These are phyloP conservation scores for Botrytis sinoallii DNA, from an alignment of 2,329 filamentous ascomycete genomes.

Conservation along the genomic window DNA sequence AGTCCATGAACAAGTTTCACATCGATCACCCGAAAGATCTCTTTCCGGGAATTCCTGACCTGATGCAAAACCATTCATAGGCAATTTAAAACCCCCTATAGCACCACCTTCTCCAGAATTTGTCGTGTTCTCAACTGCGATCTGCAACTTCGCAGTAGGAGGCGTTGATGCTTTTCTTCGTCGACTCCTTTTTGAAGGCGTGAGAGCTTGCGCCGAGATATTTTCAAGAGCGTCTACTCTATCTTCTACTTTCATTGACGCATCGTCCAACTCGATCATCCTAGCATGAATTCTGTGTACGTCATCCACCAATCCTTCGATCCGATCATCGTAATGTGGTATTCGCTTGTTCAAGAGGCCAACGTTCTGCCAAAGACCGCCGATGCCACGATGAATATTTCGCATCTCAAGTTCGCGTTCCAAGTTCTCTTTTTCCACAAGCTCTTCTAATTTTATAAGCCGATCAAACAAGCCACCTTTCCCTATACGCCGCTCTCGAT, in stretches of 20 bases:
- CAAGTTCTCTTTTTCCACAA: conserved; percentile 50
- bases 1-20: conserved; percentile 49
- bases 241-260: conserved; percentile 38
- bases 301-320: conserved; percentile 49
- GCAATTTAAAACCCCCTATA: background rate
- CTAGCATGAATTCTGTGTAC: conserved; percentile 34
- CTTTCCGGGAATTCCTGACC: conserved; percentile 29
- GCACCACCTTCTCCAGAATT: conserved; percentile 19
- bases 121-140: conserved; percentile 13
- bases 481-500: conserved; percentile 37
- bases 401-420: conserved; percentile 53
- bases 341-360: conserved; percentile 48
- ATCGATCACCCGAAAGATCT: conserved; percentile 27
- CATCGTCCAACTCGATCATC: conserved; percentile 38
- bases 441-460: conserved; percentile 49
- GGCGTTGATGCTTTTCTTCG: conserved; percentile 35
- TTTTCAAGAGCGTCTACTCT: conserved; percentile 33
- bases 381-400: conserved; percentile 53
- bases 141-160: conserved; percentile 24
- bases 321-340: conserved; percentile 52
- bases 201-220: conserved; percentile 5
- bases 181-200: conserved; percentile 23
- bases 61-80: conserved; percentile 5
- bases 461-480: conserved; percentile 31
- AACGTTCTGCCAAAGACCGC: conserved; percentile 50